These are phyloP conservation scores for Pythium aphanidermatum DNA, from an alignment of 352 stramenopile species.

Conservation along the genomic window DNA sequence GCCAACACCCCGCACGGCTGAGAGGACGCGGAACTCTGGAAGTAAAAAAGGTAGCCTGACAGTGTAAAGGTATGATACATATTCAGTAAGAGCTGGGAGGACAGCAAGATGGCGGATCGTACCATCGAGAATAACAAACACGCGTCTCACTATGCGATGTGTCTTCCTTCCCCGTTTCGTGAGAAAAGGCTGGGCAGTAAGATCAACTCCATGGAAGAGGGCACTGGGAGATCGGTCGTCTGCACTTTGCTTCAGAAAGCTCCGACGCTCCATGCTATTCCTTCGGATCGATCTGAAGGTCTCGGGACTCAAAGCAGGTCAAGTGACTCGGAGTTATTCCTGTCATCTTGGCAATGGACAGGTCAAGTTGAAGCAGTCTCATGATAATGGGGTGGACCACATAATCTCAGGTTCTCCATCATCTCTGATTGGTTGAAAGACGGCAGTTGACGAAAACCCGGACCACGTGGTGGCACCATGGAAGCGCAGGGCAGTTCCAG, in stretches of 20 bases:
- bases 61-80: background rate
- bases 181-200: conserved; percentile 56
- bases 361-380: no score
- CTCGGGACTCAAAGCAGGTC: no score
- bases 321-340: no score
- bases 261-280: conserved; percentile 21
- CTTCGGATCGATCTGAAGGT: no score
- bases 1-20: conserved; percentile 60
- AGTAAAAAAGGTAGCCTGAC: conserved; percentile 77
- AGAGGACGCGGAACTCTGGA: conserved; percentile 37
- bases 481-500: no score
- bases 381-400: no score
- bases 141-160: conserved; percentile 53
- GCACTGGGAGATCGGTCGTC: background rate
- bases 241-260: conserved; percentile 10
- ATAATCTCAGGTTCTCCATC: no score
- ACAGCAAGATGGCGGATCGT: background rate
- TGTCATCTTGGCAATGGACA: no score
- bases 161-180: conserved; percentile 71
- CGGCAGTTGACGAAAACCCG: no score
- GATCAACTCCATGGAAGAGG: conserved; percentile 60
- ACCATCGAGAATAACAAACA: conserved; percentile 79
- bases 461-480: no score
- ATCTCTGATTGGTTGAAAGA: background rate
- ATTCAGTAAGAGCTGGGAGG: background rate